Evolutionary conservation across 78 protist species (phyloP).

Genomic region (Neovahlkampfia damariscottae): DNA sequence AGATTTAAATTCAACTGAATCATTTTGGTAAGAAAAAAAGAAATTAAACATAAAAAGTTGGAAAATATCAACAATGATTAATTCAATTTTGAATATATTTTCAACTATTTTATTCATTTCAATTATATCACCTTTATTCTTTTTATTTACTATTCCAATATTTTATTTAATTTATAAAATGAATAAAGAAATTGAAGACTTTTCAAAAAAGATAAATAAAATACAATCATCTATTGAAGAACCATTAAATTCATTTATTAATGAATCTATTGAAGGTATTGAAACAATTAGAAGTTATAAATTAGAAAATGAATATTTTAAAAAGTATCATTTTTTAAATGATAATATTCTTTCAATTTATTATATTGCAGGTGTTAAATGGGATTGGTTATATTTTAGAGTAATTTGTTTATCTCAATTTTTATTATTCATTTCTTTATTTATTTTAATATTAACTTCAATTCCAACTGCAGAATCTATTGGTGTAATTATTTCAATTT

Average conservation of each 20-base stretch:
- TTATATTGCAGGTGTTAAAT: too few relatives aligned
- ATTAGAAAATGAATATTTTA: background rate
- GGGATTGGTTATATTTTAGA: too few relatives aligned
- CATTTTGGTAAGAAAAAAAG: background rate
- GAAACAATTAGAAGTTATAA: conserved; percentile 22
- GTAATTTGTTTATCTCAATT: too few relatives aligned
- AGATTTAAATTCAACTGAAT: conserved; percentile 25
- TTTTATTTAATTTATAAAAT: background rate
- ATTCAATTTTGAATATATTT: conserved; percentile 8
- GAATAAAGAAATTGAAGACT: conserved; percentile 4
- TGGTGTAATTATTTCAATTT: background rate
- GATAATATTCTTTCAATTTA: too few relatives aligned
- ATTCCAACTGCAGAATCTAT: background rate
- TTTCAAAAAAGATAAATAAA: conserved; percentile 2
- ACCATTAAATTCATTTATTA: conserved; percentile 44
- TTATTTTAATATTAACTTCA: background rate
- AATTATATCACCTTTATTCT: conserved; percentile 3
- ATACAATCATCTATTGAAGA: too few relatives aligned
- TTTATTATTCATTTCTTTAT: too few relatives aligned
- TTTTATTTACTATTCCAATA: conserved; percentile 10
- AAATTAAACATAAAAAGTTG: background rate
- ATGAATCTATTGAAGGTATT: conserved; percentile 38
- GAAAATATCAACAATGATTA: conserved; percentile 22
- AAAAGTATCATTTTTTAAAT: background rate
- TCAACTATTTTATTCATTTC: background rate